Percentiles rank a stretch among this genome's conserved stretches.
Conservation (phyloP, 2,329 filamentous ascomycete genomes). For the Colletotrichum echinochloae region DNA sequence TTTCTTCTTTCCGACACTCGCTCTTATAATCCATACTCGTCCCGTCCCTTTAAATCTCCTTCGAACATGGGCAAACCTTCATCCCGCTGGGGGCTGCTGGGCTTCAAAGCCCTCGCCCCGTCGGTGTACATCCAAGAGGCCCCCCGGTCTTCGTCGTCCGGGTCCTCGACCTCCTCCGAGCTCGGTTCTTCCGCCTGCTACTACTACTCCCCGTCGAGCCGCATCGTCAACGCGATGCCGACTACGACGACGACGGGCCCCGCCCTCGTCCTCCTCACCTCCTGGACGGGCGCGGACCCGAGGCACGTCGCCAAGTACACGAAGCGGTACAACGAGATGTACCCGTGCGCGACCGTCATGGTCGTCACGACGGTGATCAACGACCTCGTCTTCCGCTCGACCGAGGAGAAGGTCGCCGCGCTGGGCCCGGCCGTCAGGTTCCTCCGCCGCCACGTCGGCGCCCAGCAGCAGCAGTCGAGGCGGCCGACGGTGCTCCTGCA, state of each 20-base stretch:
- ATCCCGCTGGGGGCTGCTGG: background rate
- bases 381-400: constrained; percentile 15
- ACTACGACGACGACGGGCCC: too few relatives aligned
- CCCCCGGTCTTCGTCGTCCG: background rate
- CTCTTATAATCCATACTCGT: background rate
- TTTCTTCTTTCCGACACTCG: background rate
- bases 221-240: too few relatives aligned
- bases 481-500: constrained; percentile 3
- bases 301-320: constrained; percentile 20
- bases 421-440: constrained; percentile 1
- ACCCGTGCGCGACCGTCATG: background rate
- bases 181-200: too few relatives aligned
- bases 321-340: background rate
- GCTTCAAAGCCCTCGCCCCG: background rate
- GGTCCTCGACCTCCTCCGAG: background rate
- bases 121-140: constrained; percentile 1
- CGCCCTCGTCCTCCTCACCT: background rate
- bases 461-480: background rate
- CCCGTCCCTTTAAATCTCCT: background rate
- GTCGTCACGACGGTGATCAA: constrained; percentile 4
- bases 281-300: constrained; percentile 16
- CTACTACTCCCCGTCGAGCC: background rate
- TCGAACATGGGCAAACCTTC: background rate
- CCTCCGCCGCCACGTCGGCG: background rate
- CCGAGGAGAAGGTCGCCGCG: constrained; percentile 4